These are phyloP conservation scores for Hirsutella rhossiliensis DNA, from an alignment of 2,329 filamentous ascomycete genomes.

Conservation along the genomic window DNA sequence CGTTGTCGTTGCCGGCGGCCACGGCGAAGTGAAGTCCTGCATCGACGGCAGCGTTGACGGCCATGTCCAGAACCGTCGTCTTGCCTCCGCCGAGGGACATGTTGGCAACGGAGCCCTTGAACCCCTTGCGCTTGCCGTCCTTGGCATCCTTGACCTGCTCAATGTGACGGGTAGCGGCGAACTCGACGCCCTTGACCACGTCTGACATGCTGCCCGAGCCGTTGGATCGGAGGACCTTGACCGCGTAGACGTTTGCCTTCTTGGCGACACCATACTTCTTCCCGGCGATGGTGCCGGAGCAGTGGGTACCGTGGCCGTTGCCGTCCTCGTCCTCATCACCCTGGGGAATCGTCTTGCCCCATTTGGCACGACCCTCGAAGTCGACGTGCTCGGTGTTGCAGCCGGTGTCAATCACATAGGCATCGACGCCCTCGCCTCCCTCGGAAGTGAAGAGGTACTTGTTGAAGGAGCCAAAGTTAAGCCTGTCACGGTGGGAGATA, in stretches of 20 bases:
- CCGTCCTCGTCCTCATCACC: conserved; percentile 83
- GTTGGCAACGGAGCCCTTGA: conserved; percentile 98
- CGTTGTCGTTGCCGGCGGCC: conserved; percentile 96
- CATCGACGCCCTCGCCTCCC: conserved; percentile 94
- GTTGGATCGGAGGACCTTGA: conserved; percentile 97
- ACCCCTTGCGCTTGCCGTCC: conserved; percentile 83
- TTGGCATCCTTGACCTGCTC: conserved; percentile 69
- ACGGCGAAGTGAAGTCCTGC: conserved; percentile 95
- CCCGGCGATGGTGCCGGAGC: conserved; percentile 93
- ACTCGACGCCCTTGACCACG: conserved; percentile 97
- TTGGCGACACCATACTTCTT: conserved; percentile 99
- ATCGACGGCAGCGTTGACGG: conserved; percentile 86
- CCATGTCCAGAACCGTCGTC: conserved; percentile 78
- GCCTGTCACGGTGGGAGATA: conserved; percentile 83
- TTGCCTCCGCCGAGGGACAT: conserved; percentile 99
- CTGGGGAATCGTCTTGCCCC: conserved; percentile 90
- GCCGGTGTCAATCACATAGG: conserved; percentile 97
- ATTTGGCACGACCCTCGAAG: conserved; percentile 89
- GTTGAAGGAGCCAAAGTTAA: conserved; percentile 90
- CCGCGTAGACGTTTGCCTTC: conserved; percentile 92
- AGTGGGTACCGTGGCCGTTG: conserved; percentile 98
- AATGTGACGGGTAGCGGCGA: conserved; percentile 68
- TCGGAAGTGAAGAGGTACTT: conserved; percentile 90
- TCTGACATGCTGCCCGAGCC: conserved; percentile 98
- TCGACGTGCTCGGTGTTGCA: conserved; percentile 91